Evolutionary conservation across 768 basidiomycete species (phyloP).

Genomic region (Saitozyma podzolica): DNA sequence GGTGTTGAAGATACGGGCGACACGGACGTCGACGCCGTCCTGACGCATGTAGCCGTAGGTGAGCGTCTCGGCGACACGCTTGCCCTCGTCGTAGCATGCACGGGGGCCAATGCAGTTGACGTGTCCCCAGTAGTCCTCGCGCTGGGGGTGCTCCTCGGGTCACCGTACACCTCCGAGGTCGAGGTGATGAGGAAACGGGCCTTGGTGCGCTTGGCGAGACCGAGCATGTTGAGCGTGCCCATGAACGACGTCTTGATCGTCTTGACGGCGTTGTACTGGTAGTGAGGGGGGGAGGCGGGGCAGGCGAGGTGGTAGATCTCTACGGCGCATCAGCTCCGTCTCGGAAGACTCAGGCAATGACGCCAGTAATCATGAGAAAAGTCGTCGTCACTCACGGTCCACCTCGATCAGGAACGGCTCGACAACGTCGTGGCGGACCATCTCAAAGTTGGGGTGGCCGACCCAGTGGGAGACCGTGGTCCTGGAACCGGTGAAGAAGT

Average conservation of each 20-base stretch:
- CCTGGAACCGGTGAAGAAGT: slow-evolving; percentile 97
- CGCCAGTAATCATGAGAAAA: slow-evolving; percentile 9
- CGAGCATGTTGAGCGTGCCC: slow-evolving; percentile 98
- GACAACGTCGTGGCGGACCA: slow-evolving; percentile 95
- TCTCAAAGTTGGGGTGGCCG: slow-evolving; percentile 97
- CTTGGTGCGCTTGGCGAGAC: slow-evolving; percentile 93
- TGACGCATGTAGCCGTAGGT: slow-evolving; percentile 95
- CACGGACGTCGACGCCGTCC: slow-evolving; percentile 91
- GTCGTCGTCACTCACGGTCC: slow-evolving; percentile 72
- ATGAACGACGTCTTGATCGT: slow-evolving; percentile 98
- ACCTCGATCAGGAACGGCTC: slow-evolving; percentile 99
- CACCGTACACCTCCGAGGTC: slow-evolving; percentile 98
- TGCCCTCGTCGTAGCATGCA: slow-evolving; percentile 99
- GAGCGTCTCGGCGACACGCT: slow-evolving; percentile 96
- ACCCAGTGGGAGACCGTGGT: slow-evolving; percentile 71
- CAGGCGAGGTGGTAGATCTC: slow-evolving; percentile 99
- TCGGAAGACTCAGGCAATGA: slow-evolving; percentile 3
- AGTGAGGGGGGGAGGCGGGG: slow-evolving; percentile 94
- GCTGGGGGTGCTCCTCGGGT: slow-evolving; percentile 96
- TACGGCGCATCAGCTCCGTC: slow-evolving; percentile 38
- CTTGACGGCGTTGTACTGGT: slow-evolving; percentile 97
- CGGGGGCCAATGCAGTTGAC: slow-evolving; percentile 98
- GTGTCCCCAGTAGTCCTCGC: slow-evolving; percentile 96
- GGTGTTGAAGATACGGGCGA: slow-evolving; percentile 93
- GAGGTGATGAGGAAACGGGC: slow-evolving; percentile 94